Conservation (phyloP, 495 filamentous ascomycete species). For the Lepraria neglecta region DNA sequence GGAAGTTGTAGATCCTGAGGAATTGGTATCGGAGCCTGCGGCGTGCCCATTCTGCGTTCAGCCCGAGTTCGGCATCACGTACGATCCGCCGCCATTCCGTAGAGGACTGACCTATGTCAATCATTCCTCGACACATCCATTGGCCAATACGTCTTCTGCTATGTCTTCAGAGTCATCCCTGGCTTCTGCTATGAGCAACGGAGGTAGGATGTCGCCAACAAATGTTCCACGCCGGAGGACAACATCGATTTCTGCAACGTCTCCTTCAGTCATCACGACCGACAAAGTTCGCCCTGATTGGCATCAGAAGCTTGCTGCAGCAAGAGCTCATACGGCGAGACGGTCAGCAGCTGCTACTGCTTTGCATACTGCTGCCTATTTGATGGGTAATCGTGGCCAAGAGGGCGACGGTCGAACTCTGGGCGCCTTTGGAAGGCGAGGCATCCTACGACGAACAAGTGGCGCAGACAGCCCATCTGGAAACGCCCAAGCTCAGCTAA, state of each 20-base stretch:
- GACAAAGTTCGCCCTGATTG: slow-evolving; percentile 91
- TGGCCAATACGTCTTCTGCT: slow-evolving; percentile 55
- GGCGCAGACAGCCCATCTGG: slow-evolving; percentile 34
- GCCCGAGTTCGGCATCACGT: slow-evolving; percentile 90
- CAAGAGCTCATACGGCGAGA: slow-evolving; percentile 74
- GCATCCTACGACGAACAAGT: slow-evolving; percentile 39
- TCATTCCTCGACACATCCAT: slow-evolving; percentile 37
- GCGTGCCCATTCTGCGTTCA: slow-evolving; percentile 93
- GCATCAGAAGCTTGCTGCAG: slow-evolving; percentile 80
- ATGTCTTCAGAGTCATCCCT: slow-evolving; percentile 59
- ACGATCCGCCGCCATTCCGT: slow-evolving; percentile 80
- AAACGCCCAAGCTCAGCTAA: slow-evolving; percentile 42
- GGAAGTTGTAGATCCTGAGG: slow-evolving; percentile 50
- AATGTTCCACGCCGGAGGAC: slow-evolving; percentile 55
- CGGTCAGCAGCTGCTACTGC: slow-evolving; percentile 91
- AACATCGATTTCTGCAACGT: slow-evolving; percentile 74
- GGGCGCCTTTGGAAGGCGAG: slow-evolving; percentile 42
- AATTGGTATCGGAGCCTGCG: slow-evolving; percentile 84
- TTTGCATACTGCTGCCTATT: slow-evolving; percentile 87
- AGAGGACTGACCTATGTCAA: slow-evolving; percentile 68
- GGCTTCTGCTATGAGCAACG: slow-evolving; percentile 33
- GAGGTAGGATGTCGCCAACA: slow-evolving; percentile 30
- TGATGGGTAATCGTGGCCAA: slow-evolving; percentile 62
- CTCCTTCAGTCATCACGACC: slow-evolving; percentile 79
- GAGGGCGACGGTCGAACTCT: slow-evolving; percentile 44